phyloP scores from a whole-genome alignment of 2,329 filamentous ascomycete species.

The Alternaria sp. region DNA sequence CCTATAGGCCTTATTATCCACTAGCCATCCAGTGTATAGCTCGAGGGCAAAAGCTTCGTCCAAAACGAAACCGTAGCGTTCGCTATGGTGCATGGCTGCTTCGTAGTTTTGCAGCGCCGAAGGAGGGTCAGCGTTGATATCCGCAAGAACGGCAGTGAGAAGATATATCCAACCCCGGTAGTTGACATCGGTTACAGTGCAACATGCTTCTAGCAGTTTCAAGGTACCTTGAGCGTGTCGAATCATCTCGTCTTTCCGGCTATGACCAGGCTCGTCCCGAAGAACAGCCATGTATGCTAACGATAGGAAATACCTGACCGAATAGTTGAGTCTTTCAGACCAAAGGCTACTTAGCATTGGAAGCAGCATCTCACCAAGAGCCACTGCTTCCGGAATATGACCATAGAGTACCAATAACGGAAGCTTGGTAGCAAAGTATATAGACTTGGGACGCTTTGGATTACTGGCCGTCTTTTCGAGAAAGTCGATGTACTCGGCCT shows the following conservation, averaged over 20 bases:
- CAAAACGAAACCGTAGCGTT: constrained; percentile 70
- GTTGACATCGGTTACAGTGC: constrained; percentile 71
- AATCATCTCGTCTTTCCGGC: constrained; percentile 60
- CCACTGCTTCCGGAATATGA: constrained; percentile 53
- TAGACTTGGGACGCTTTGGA: constrained; percentile 69
- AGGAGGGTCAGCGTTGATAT: constrained; percentile 64
- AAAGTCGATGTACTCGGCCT: constrained; percentile 63
- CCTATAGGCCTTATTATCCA: constrained; percentile 69
- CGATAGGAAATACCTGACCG: constrained; percentile 55
- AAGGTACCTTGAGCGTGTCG: constrained; percentile 64
- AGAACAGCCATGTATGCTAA: constrained; percentile 54
- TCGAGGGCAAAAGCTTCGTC: constrained; percentile 79
- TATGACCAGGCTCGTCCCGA: constrained; percentile 48
- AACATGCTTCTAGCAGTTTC: constrained; percentile 70
- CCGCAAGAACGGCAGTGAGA: constrained; percentile 72
- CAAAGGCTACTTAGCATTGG: constrained; percentile 55
- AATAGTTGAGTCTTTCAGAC: constrained; percentile 56
- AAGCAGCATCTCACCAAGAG: constrained; percentile 54
- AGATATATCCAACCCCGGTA: constrained; percentile 74
- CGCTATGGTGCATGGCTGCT: constrained; percentile 73
- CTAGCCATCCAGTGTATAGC: constrained; percentile 75
- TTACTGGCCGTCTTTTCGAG: constrained; percentile 61
- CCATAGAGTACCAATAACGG: constrained; percentile 56
- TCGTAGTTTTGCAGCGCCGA: constrained; percentile 72
- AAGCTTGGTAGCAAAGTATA: constrained; percentile 69